Conservation (phyloP, 83 land plant species). For the Larix sibirica region DNA sequence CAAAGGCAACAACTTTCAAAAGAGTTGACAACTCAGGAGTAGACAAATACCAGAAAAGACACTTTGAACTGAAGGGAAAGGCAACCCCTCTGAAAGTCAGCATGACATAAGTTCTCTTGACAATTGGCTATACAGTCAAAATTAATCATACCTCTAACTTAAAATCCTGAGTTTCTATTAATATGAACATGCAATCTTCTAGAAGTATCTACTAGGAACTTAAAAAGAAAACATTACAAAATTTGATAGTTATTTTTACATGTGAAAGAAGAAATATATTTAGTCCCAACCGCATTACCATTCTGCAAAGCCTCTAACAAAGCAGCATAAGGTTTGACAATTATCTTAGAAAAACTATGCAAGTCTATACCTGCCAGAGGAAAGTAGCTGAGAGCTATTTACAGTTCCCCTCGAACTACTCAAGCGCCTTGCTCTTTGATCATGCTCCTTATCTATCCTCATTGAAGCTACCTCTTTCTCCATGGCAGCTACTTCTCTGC, state of each 20-base stretch:
- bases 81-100: no score
- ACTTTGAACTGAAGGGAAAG: background rate
- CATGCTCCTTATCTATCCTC: constrained; percentile 51
- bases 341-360: background rate
- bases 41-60: background rate
- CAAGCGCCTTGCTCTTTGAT: constrained; percentile 39
- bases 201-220: background rate
- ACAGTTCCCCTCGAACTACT: constrained; percentile 51
- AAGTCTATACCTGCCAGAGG: constrained; percentile 45
- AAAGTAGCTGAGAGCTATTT: constrained; percentile 50
- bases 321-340: background rate
- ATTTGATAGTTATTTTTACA: no score
- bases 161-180: no score
- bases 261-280: background rate
- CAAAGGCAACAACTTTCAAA: background rate
- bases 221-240: no score
- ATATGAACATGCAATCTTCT: background rate
- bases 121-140: background rate
- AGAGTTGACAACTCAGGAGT: background rate
- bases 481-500: constrained; percentile 76
- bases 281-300: background rate
- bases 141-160: no score
- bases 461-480: constrained; percentile 77
- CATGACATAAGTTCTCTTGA: background rate
- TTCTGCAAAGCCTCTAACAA: background rate